These are phyloP conservation scores for Hypoxylon sp. DNA, from an alignment of 2,329 filamentous ascomycete genomes.

Conservation along the genomic window DNA sequence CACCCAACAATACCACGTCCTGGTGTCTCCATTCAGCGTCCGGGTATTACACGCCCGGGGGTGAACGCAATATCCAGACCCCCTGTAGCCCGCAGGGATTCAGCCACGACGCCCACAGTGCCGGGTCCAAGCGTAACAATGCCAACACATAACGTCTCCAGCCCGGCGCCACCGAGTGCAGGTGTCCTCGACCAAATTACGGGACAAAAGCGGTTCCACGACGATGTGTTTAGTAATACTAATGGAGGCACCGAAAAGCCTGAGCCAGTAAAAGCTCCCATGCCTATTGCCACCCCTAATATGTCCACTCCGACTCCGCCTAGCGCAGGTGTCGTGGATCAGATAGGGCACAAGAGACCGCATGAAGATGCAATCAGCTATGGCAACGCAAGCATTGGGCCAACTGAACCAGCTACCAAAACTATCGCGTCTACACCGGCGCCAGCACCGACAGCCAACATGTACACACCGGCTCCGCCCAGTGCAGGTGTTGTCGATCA, in stretches of 20 bases:
- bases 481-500: slow-evolving; percentile 52
- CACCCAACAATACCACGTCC: slow-evolving; percentile 42
- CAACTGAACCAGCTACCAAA: slow-evolving; percentile 29
- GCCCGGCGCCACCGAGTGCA: slow-evolving; percentile 53
- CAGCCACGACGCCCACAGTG: slow-evolving; percentile 23
- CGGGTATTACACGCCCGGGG: slow-evolving; percentile 47
- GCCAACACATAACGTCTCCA: slow-evolving; percentile 49
- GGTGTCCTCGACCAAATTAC: slow-evolving; percentile 51
- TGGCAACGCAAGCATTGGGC: slow-evolving; percentile 22
- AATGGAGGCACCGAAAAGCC: slow-evolving; percentile 16
- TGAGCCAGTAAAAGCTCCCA: slow-evolving; percentile 27
- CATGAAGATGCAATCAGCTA: slow-evolving; percentile 38
- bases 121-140: slow-evolving; percentile 27
- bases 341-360: slow-evolving; percentile 51
- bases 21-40: slow-evolving; percentile 49
- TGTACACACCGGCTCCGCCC: slow-evolving; percentile 44
- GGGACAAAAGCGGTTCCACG: slow-evolving; percentile 46
- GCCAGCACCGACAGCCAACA: slow-evolving; percentile 19
- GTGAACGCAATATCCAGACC: slow-evolving; percentile 47
- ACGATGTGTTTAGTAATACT: slow-evolving; percentile 30
- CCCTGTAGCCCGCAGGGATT: slow-evolving; percentile 41
- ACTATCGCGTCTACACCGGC: slow-evolving; percentile 18
- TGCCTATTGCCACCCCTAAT: slow-evolving; percentile 27
- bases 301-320: slow-evolving; percentile 43
- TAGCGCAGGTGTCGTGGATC: slow-evolving; percentile 51